Conservation (phyloP, 306 rosid species). For the Vigna hirtella region DNA sequence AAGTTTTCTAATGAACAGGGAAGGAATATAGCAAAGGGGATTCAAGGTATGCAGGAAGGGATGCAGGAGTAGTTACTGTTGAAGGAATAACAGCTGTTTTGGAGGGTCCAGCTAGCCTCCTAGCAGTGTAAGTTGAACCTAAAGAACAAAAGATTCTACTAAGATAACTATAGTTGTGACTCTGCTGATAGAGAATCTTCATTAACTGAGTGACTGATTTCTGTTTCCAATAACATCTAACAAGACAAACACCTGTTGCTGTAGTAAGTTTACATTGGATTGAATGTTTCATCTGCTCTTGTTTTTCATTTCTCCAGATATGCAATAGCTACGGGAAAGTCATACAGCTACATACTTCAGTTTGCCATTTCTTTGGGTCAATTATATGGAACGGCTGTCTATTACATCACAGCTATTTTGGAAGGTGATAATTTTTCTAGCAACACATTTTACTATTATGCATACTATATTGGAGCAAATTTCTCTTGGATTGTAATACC, state of each 20-base stretch:
- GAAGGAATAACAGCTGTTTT: conserved; percentile 81
- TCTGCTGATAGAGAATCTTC: not conserved
- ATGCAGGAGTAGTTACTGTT: conserved; percentile 70
- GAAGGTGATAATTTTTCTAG: conserved; percentile 84
- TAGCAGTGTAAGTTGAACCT: conserved; percentile 73
- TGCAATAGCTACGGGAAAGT: conserved; percentile 75
- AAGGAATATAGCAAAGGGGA: conserved; percentile 99
- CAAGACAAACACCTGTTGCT: no score
- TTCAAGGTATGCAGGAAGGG: conserved; percentile 87
- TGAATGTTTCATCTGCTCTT: not conserved
- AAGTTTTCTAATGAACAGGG: conserved; percentile 58
- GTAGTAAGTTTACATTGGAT: not conserved
- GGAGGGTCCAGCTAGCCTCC: conserved; percentile 88
- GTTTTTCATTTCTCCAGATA: conserved; percentile 53
- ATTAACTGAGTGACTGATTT: no score
- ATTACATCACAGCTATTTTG: conserved; percentile 71
- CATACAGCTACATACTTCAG: conserved; percentile 85
- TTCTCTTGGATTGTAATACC: conserved; percentile 80
- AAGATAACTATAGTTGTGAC: conserved; percentile 8
- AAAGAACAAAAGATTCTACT: not conserved
- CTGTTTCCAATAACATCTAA: no score
- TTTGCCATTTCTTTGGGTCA: conserved; percentile 87
- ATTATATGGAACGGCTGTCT: conserved; percentile 75
- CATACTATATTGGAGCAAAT: conserved; percentile 80
- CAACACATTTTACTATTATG: conserved; percentile 66